Percentiles rank a stretch among this genome's conserved stretches.
Conservation (phyloP, 2,329 filamentous ascomycete species). For the Graphiopsis chlorocephala region DNA sequence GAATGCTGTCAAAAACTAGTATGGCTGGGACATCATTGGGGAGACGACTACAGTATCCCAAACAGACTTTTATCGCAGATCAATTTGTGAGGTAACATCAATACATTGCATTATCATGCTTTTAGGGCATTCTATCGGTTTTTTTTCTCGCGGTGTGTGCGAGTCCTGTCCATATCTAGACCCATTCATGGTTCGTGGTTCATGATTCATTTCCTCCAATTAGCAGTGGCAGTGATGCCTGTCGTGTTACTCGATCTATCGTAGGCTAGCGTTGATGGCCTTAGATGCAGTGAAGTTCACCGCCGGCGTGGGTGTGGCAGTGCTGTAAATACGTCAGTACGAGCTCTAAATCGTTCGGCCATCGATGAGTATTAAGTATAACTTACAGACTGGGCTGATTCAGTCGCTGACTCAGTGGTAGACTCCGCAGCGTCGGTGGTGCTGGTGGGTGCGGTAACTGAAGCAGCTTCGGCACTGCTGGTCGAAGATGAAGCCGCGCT, state of each 20-base stretch:
- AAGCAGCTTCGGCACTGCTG: slow-evolving; percentile 17
- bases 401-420: slow-evolving; percentile 57
- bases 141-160: background rate
- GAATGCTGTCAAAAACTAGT: background rate
- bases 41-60: background rate
- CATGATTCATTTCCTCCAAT: slow-evolving; percentile 3
- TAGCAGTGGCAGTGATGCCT: background rate
- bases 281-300: slow-evolving; percentile 27
- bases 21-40: too few species aligned
- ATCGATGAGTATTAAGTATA: background rate
- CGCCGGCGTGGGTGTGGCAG: slow-evolving; percentile 30
- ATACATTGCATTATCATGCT: background rate
- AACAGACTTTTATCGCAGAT: background rate
- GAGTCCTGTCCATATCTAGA: background rate
- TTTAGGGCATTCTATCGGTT: background rate
- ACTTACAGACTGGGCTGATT: slow-evolving; percentile 57
- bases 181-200: background rate
- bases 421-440: slow-evolving; percentile 16
- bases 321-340: slow-evolving; percentile 17
- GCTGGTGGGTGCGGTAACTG: slow-evolving; percentile 8
- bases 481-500: slow-evolving; percentile 4
- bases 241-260: background rate
- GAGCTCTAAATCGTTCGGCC: background rate
- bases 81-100: background rate
- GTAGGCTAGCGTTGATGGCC: background rate